Base-by-base conservation (phyloP, 176 grass and related monocot genomes). In the Otatea glauca region DNA sequence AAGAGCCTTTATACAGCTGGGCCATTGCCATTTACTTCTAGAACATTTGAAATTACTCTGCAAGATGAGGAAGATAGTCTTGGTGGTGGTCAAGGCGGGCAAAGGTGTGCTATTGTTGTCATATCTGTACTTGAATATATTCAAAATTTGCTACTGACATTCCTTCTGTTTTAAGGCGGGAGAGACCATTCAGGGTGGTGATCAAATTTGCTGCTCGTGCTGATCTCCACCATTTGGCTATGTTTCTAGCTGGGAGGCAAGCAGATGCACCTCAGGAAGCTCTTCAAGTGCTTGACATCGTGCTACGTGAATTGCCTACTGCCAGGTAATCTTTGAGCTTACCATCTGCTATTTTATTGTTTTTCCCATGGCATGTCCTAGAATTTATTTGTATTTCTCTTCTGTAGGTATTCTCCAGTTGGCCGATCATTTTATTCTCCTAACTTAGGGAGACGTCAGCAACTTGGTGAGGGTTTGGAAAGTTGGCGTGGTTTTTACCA, bases 401-500 rank as follows among this genome's bases (percentile, higher is more conserved):
- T 79, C 9, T 74, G 23, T 78, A 97, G 94, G 84, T 97, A 94
- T 80, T 91, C 73, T 75, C 94, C 94, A 75, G 94, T 97, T 83
- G 89, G 89, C 39, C 62, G 94, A 6, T 97, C 94, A 77, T 97
- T 97, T 90, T 97, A 97, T 90, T 94, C 91, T 83, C 91, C 91
- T 42, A 88, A 97, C 75, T 92, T 97, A 84, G 94, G 94, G 59
- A 92, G 94, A 56, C 89, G 89, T 14, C 94, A 97, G 75, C 85
- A 85, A 66, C 94, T 97, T 84, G 94, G 94, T 65, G 94, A 97
- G 70, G 94, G 94, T 53, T 86, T 97, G 85, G 94, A 97, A 85
- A 97, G 94, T 77, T 97, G 94, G 94, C 89, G 94, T 20, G 94
- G 94, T 49, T 97, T 97, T 86, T 97, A 97, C 71, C 94, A 97